phyloP scores from a whole-genome alignment of 306 rosid species.

The Carpinus fangiana region DNA sequence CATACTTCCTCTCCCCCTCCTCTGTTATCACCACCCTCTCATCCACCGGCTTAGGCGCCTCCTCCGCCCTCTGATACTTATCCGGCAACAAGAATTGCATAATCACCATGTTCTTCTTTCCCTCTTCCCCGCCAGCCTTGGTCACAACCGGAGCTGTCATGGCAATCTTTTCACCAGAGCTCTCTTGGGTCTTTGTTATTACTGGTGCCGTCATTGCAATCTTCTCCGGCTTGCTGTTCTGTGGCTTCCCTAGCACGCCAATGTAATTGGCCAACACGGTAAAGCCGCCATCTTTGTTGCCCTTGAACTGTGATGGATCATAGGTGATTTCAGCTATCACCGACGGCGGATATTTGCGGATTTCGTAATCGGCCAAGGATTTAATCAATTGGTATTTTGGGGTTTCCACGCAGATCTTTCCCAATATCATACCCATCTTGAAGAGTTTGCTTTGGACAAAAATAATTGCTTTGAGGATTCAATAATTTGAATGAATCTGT shows the following conservation, averaged over 20 bases:
- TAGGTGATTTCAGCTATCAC: constrained; percentile 77
- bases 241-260: constrained; percentile 73
- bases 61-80: constrained; percentile 61
- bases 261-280: constrained; percentile 69
- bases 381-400: constrained; percentile 52
- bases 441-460: not conserved
- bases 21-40: constrained; percentile 75
- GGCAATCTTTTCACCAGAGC: constrained; percentile 48
- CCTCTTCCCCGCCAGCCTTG: constrained; percentile 24
- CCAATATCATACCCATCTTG: constrained; percentile 80
- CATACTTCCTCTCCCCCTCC: constrained; percentile 69
- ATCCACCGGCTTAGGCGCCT: constrained; percentile 81
- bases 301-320: constrained; percentile 71
- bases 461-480: not conserved
- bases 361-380: constrained; percentile 61
- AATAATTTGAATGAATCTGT: not conserved
- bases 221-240: constrained; percentile 70
- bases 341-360: constrained; percentile 59
- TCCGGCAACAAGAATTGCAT: constrained; percentile 78
- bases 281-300: constrained; percentile 84
- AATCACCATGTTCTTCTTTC: constrained; percentile 47
- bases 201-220: constrained; percentile 90
- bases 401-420: constrained; percentile 66
- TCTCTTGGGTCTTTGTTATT: constrained; percentile 43
- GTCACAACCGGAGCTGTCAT: constrained; percentile 89